phyloP scores from a whole-genome alignment of 805 yeast species.

The Candida ipomoeae region DNA sequence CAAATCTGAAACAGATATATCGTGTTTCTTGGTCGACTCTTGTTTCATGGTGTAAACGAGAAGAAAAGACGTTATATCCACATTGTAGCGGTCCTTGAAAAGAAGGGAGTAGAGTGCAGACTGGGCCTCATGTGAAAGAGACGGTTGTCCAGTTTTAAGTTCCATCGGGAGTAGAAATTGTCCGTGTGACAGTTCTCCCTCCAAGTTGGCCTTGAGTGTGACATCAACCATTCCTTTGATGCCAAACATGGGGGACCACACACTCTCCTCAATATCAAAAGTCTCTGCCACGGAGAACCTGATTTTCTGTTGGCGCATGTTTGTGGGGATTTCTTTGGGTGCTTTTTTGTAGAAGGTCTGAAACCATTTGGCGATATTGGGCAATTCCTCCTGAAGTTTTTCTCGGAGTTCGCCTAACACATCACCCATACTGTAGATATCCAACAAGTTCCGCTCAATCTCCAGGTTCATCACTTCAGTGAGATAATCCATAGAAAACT shows the following conservation, averaged over 20 bases:
- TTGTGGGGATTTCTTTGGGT: slow-evolving; percentile 24
- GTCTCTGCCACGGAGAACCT: slow-evolving; percentile 57
- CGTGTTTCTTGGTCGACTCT: slow-evolving; percentile 50
- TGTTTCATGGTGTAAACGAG: slow-evolving; percentile 66
- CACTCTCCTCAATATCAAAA: slow-evolving; percentile 82
- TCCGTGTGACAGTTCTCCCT: slow-evolving; percentile 32
- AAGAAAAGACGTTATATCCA: slow-evolving; percentile 60
- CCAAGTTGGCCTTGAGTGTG: slow-evolving; percentile 60
- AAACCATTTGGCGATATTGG: slow-evolving; percentile 53
- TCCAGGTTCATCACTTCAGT: slow-evolving; percentile 33
- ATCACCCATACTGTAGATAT: slow-evolving; percentile 54
- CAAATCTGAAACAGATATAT: slow-evolving; percentile 52
- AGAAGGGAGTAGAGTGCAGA: slow-evolving; percentile 76
- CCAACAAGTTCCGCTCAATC: slow-evolving; percentile 42
- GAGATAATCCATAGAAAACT: slow-evolving; percentile 39
- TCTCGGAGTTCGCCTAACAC: slow-evolving; percentile 41
- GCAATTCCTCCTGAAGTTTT: slow-evolving; percentile 45
- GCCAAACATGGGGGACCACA: slow-evolving; percentile 90
- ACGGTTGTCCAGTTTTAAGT: slow-evolving; percentile 76
- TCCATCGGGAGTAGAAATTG: slow-evolving; percentile 73
- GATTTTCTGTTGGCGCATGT: slow-evolving; percentile 27
- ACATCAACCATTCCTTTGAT: slow-evolving; percentile 87
- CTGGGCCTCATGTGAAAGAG: slow-evolving; percentile 77
- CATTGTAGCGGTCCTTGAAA: slow-evolving; percentile 72
- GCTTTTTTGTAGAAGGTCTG: slow-evolving; percentile 36